phyloP scores from a whole-genome alignment of 164 flowering plant species.

The Annona squamosa region DNA sequence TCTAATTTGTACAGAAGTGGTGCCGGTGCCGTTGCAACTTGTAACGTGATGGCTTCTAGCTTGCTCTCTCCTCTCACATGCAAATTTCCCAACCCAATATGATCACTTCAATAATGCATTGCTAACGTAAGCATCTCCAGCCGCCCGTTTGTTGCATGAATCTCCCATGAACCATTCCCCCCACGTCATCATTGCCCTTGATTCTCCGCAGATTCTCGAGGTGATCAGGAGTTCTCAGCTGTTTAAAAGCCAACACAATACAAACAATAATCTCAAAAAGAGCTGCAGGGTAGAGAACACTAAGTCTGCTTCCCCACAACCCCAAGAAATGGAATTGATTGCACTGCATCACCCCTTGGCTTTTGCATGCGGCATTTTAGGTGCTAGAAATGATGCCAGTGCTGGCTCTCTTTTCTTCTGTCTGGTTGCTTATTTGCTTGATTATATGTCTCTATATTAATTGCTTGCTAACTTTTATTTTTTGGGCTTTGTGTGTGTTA shows the following conservation, averaged over 20 bases:
- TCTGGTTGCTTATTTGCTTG: not conserved
- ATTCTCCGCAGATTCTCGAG: not conserved
- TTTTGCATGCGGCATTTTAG: conserved; percentile 49
- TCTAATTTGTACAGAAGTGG: no score
- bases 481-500: conserved; percentile 6
- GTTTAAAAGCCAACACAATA: no score
- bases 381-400: conserved; percentile 14
- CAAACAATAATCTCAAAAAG: not conserved
- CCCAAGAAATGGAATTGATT: conserved; percentile 23
- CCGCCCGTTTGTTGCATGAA: not conserved
- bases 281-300: not conserved
- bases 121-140: not conserved
- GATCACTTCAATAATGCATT: not conserved
- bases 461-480: not conserved
- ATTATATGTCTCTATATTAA: not conserved
- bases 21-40: no score
- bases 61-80: not conserved
- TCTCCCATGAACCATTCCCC: not conserved
- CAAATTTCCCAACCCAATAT: not conserved
- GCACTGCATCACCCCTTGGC: conserved; percentile 21
- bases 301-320: not conserved
- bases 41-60: conserved; percentile 1
- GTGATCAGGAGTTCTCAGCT: no score
- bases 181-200: not conserved
- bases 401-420: not conserved